Percentiles rank a stretch among this genome's conserved stretches.
Evolutionary conservation across 306 rosid genomes (phyloP).

Genomic region (Vigna angularis): DNA sequence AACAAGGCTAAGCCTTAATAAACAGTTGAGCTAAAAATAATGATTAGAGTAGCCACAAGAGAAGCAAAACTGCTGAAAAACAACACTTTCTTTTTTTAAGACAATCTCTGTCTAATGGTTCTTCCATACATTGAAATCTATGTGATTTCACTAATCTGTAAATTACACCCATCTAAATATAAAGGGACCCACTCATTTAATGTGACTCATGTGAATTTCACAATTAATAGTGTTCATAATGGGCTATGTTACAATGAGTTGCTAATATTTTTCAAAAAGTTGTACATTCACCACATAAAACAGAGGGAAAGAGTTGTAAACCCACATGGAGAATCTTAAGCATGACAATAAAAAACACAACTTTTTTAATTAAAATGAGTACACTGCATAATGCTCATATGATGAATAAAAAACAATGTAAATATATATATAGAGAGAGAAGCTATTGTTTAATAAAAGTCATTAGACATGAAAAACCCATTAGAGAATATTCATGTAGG

Average conservation of each 20-base stretch:
- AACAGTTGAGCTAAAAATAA: neutral
- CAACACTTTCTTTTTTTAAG: neutral
- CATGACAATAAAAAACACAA: neutral
- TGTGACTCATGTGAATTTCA: neutral
- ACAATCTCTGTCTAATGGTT: neutral
- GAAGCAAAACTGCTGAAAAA: neutral
- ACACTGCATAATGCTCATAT: neutral
- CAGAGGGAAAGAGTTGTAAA: neutral
- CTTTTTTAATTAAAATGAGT: neutral
- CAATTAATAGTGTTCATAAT: neutral
- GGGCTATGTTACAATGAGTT: too few relatives aligned
- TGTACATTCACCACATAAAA: neutral
- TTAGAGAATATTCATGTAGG: neutral
- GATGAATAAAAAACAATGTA: neutral
- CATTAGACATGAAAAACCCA: neutral
- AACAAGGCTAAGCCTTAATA: constrained; percentile 1
- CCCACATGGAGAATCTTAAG: constrained; percentile 23
- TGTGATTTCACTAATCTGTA: neutral
- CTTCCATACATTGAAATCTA: neutral
- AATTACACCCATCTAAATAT: neutral
- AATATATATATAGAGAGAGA: neutral
- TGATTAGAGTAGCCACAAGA: neutral
- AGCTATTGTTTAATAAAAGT: neutral
- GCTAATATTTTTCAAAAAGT: neutral
- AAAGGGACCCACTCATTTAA: neutral